These are phyloP conservation scores for Umbelopsis sp. DNA, from an alignment of 192 early-diverging fungal genomes.

Conservation along the genomic window DNA sequence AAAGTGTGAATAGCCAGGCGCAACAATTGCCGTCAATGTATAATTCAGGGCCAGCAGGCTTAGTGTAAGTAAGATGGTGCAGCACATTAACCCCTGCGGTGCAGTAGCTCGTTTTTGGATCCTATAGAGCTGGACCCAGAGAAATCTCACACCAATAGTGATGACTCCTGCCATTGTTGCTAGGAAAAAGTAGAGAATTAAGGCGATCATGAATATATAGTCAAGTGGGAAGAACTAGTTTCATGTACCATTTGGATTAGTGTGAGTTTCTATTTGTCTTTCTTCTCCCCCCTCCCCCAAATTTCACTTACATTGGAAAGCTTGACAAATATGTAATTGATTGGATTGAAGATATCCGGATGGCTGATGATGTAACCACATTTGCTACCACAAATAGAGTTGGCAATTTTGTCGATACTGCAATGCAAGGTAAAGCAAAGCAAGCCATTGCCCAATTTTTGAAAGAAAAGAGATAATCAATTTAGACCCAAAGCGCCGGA, in stretches of 20 bases:
- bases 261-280: not conserved
- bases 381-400: constrained; percentile 51
- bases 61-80: constrained; percentile 51
- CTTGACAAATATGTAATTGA: constrained; percentile 53
- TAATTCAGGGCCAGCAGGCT: constrained; percentile 56
- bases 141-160: constrained; percentile 55
- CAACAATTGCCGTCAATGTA: constrained; percentile 55
- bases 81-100: constrained; percentile 62
- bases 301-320: constrained; percentile 43
- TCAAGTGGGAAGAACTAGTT: constrained; percentile 56
- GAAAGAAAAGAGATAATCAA: not conserved
- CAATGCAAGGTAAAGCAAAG: constrained; percentile 6
- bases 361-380: constrained; percentile 59
- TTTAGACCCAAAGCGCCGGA: not conserved
- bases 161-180: constrained; percentile 56
- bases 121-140: constrained; percentile 55
- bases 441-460: too few relatives aligned
- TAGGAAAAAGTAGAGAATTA: constrained; percentile 57
- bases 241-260: not conserved
- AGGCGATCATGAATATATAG: constrained; percentile 49
- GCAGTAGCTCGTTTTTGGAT: constrained; percentile 50
- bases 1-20: constrained; percentile 64
- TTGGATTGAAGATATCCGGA: constrained; percentile 53
- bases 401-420: constrained; percentile 53
- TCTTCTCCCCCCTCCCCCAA: not conserved